phyloP scores from a whole-genome alignment of 2,329 filamentous ascomycete genomes.

The Ilyonectria robusta region DNA sequence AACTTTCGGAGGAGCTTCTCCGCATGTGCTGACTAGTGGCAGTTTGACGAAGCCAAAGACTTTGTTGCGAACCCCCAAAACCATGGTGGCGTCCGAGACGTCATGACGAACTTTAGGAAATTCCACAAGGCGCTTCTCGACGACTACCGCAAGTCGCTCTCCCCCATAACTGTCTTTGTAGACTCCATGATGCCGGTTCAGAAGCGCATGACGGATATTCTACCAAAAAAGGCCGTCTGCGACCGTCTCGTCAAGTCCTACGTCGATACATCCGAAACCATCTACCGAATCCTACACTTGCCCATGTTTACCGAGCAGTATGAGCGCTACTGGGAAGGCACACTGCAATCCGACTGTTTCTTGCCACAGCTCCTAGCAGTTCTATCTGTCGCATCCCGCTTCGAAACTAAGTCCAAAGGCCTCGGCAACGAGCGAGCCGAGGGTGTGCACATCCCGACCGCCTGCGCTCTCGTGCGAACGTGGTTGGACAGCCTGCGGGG shows the following conservation, averaged over 20 bases:
- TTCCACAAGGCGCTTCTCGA: slow-evolving; percentile 64
- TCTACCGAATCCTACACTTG: slow-evolving; percentile 68
- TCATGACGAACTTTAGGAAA: slow-evolving; percentile 61
- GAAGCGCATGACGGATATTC: slow-evolving; percentile 70
- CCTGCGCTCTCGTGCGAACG: slow-evolving; percentile 66
- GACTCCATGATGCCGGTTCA: slow-evolving; percentile 71
- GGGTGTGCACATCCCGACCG: slow-evolving; percentile 70
- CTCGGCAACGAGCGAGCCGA: slow-evolving; percentile 66
- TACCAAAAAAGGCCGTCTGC: slow-evolving; percentile 66
- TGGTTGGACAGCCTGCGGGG: slow-evolving; percentile 68
- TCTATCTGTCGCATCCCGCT: slow-evolving; percentile 67
- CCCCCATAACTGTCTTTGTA: slow-evolving; percentile 69
- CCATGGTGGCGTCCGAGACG: slow-evolving; percentile 57
- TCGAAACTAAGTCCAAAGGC: slow-evolving; percentile 65
- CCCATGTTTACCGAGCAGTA: slow-evolving; percentile 67
- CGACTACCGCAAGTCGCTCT: slow-evolving; percentile 61
- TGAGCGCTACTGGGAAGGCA: slow-evolving; percentile 66
- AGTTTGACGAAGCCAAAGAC: slow-evolving; percentile 69
- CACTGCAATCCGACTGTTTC: slow-evolving; percentile 63
- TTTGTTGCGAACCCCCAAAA: slow-evolving; percentile 62
- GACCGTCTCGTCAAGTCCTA: slow-evolving; percentile 66
- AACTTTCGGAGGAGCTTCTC: slow-evolving; percentile 1
- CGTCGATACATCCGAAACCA: slow-evolving; percentile 64
- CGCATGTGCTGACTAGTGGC: slow-evolving; percentile 28
- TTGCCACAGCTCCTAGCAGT: slow-evolving; percentile 68